A percentile compares a stretch with the other conserved stretches of the same genome.
Evolutionary conservation across 495 filamentous ascomycete genomes (phyloP).

Genomic region (Bombardia bombarda): DNA sequence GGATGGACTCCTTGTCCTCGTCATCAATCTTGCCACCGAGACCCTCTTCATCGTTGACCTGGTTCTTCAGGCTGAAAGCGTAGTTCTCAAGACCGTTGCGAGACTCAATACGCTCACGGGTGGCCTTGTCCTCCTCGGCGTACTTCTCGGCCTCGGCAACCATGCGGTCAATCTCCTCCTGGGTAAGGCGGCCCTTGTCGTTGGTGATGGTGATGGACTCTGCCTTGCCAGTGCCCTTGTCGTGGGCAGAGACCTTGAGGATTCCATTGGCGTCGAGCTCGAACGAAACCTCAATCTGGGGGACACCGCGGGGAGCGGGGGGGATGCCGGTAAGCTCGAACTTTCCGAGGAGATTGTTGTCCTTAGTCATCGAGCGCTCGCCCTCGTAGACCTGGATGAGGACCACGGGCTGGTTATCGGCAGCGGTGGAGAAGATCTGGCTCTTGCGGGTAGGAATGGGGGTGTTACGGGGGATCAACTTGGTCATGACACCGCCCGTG

Average conservation of each 20-base stretch:
- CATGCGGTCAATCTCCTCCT: constrained; percentile 98
- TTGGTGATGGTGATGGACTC: constrained; percentile 98
- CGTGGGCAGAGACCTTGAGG: constrained; percentile 86
- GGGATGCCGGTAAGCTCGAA: constrained; percentile 96
- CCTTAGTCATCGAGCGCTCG: constrained; percentile 92
- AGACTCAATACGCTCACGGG: constrained; percentile 86
- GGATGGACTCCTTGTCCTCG: constrained; percentile 95
- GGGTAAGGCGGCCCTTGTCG: constrained; percentile 91
- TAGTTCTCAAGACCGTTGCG: constrained; percentile 96
- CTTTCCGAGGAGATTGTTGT: constrained; percentile 95
- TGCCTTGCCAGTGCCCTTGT: constrained; percentile 95
- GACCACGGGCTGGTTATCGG: constrained; percentile 96
- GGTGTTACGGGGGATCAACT: constrained; percentile 91
- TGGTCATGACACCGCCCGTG: constrained; percentile 97
- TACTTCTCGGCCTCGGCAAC: constrained; percentile 95
- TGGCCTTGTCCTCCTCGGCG: constrained; percentile 98
- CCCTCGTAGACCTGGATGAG: constrained; percentile 97
- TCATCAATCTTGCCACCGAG: constrained; percentile 90
- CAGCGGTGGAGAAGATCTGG: constrained; percentile 96
- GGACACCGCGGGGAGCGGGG: constrained; percentile 88
- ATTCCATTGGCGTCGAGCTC: constrained; percentile 97
- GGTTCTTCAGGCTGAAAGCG: constrained; percentile 96
- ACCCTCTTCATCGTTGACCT: constrained; percentile 94
- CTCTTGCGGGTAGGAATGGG: constrained; percentile 94
- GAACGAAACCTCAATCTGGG: constrained; percentile 97